Percentiles rank a stretch among this genome's conserved stretches.
phyloP scores from a whole-genome alignment of 2,329 filamentous ascomycete genomes.

The Pseudogymnoascus sp. region DNA sequence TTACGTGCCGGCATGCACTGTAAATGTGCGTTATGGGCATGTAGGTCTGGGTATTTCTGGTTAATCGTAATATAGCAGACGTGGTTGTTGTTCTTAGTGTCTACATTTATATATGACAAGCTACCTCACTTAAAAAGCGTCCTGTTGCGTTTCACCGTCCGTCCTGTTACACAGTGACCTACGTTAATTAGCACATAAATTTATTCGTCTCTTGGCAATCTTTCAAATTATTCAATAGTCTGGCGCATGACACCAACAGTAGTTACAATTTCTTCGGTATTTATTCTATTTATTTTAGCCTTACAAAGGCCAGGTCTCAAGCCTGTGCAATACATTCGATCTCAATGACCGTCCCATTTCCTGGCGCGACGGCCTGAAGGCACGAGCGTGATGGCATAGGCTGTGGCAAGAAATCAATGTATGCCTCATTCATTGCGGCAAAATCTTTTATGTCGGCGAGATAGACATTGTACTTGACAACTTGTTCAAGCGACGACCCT shows the following conservation, averaged over 20 bases:
- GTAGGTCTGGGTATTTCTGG: not conserved
- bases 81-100: not conserved
- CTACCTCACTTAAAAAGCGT: not conserved
- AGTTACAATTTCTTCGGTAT: not conserved
- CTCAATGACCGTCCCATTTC: conserved; percentile 38
- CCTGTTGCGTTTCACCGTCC: not conserved
- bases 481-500: conserved; percentile 27
- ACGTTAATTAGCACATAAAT: not conserved
- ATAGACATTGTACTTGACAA: conserved; percentile 30
- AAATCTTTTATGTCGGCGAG: conserved; percentile 29
- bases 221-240: not conserved
- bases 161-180: not conserved
- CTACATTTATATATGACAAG: not conserved
- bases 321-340: conserved; percentile 41
- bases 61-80: not conserved
- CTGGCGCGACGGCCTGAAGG: conserved; percentile 36
- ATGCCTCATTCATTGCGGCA: conserved; percentile 32
- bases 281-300: not conserved
- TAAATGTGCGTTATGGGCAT: not conserved
- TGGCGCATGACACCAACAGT: not conserved
- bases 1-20: not conserved
- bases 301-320: conserved; percentile 18
- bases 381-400: conserved; percentile 40
- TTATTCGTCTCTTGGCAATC: not conserved
- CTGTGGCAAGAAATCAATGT: conserved; percentile 40